Evolutionary conservation across 192 early-diverging fungal genomes (phyloP), one percentile per base, ranked within the genome.

Genomic region (Pilaira anomala): DNA sequence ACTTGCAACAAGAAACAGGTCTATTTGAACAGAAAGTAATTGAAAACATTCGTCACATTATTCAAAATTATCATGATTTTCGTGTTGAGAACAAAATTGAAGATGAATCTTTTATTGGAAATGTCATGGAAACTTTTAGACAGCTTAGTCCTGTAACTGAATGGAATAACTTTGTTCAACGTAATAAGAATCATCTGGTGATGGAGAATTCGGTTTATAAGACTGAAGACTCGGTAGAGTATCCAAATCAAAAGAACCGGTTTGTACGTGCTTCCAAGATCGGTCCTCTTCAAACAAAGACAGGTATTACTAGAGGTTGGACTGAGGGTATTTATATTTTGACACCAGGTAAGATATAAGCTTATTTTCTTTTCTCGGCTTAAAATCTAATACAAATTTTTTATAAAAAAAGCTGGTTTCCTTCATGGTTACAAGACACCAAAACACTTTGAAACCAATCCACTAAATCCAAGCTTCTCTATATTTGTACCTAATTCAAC

Each of bases 301-400:
- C 73, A 1, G 63, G 68, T 11, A 62, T 74, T 1, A 60, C 70
- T 41, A 78, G 76, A 62, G 60, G 62, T 28, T 78, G 71, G 75
- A 61, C 50, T 16, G 74, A 80, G 7, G 66, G 74, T 3, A 67
- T 66, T 45, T 79, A 76, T 69, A 72, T 79, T n/a, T 33, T 82
- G n/a, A 78, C 80, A 7, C 66, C 74, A 29, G 46, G 71, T 73
- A 73, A 63, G 14, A 56, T 14, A 40, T 36, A 29, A 39, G 9
- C 18, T 46, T 45, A n/a, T 3, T 46, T 46, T 14, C 44, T 41
- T 19, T 26, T 3, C 12, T 26, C 25, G 2, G 3, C 1, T 16
- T n/a, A 59, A 19, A 54, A 25, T 7, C 13, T 14, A 21, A 13
- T 44, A 24, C 14, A 39, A 33, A 33, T 21, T 49, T 8, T 36